phyloP scores from a whole-genome alignment of 768 basidiomycete genomes.

The Hypholoma fasciculare region DNA sequence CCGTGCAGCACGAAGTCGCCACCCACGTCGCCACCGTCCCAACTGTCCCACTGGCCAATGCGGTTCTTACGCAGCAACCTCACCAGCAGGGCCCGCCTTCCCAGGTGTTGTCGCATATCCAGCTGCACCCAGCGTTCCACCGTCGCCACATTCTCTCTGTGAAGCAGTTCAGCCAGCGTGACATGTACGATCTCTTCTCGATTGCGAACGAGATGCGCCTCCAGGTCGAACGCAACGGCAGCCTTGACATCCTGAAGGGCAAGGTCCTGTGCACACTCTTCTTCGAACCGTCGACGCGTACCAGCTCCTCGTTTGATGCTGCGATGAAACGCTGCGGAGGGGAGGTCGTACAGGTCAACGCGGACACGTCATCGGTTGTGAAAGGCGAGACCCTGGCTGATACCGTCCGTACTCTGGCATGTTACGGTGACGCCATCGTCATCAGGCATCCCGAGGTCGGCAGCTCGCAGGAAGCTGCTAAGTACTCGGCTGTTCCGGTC shows the following conservation, averaged over 20 bases:
- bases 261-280: conserved; percentile 90
- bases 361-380: conserved; percentile 81
- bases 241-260: conserved; percentile 86
- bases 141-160: conserved; percentile 92
- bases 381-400: conserved; percentile 95
- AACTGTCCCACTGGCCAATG: conserved; percentile 26
- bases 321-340: conserved; percentile 99
- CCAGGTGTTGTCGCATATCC: conserved; percentile 45
- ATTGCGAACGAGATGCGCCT: conserved; percentile 96
- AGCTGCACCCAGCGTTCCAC: conserved; percentile 86
- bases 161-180: conserved; percentile 87
- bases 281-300: conserved; percentile 97
- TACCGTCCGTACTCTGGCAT: conserved; percentile 91
- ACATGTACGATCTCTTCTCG: conserved; percentile 92
- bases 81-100: conserved; percentile 33
- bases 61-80: conserved; percentile 21
- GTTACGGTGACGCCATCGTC: conserved; percentile 94
- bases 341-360: conserved; percentile 83
- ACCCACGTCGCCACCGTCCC: conserved; percentile 25
- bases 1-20: conserved; percentile 29
- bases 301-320: conserved; percentile 94
- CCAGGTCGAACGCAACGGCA: conserved; percentile 90
- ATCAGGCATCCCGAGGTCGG: conserved; percentile 94
- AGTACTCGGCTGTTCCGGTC: conserved; percentile 93
- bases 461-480: conserved; percentile 93